These are phyloP conservation scores for Botrytis galanthina DNA, from an alignment of 2,329 filamentous ascomycete genomes.

Conservation along the genomic window DNA sequence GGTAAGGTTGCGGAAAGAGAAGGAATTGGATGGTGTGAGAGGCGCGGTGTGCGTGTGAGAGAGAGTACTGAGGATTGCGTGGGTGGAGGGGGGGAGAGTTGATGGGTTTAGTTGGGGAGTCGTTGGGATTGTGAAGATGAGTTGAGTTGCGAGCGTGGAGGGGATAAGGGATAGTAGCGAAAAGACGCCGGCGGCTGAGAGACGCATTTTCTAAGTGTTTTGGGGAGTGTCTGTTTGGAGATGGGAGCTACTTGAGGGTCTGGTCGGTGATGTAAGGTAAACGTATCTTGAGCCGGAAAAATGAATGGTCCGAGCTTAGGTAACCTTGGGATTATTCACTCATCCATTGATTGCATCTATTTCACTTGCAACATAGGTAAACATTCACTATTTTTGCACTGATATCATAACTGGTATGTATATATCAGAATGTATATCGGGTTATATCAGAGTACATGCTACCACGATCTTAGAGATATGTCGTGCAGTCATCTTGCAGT, in stretches of 20 bases:
- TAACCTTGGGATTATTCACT: neutral
- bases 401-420: neutral
- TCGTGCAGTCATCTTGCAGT: neutral
- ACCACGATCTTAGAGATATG: neutral
- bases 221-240: neutral
- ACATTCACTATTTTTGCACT: neutral
- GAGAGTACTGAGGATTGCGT: conserved; percentile 63
- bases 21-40: conserved; percentile 65
- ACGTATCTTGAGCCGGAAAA: conserved; percentile 10
- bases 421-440: neutral
- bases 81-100: conserved; percentile 54
- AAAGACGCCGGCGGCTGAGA: neutral
- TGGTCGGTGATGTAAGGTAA: neutral
- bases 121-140: conserved; percentile 33
- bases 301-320: neutral
- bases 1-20: conserved; percentile 72
- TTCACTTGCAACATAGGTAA: neutral
- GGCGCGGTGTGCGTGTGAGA: conserved; percentile 55
- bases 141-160: conserved; percentile 38
- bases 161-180: conserved; percentile 35
- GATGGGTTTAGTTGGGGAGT: conserved; percentile 39
- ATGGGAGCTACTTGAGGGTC: neutral
- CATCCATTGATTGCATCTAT: neutral
- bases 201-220: conserved; percentile 2
- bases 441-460: too few relatives aligned